These are phyloP conservation scores for Phoenix dactylifera DNA, from an alignment of 176 grass and related monocot species.

Conservation along the genomic window DNA sequence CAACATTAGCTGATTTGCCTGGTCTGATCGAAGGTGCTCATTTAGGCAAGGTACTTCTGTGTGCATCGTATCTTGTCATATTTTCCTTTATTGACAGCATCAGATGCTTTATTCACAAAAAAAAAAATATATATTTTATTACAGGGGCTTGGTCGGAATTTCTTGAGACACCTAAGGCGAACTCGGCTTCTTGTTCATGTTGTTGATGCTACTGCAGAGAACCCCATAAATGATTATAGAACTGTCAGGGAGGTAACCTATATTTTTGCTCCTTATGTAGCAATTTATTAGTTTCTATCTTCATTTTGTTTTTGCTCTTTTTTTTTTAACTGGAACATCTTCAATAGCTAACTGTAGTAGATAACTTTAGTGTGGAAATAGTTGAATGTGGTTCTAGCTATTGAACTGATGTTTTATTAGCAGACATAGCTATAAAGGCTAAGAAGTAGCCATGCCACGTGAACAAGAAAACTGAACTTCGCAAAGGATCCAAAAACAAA, in stretches of 20 bases:
- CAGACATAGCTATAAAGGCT: too few species aligned
- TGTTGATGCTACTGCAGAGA: conserved; percentile 73
- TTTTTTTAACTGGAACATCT: background rate
- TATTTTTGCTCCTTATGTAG: conserved; percentile 16
- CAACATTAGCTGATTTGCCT: conserved; percentile 92
- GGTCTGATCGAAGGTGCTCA: conserved; percentile 97
- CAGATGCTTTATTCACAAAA: background rate
- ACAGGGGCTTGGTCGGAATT: conserved; percentile 96
- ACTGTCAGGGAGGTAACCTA: conserved; percentile 83
- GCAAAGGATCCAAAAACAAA: too few species aligned
- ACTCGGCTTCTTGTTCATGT: conserved; percentile 88
- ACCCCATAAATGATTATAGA: conserved; percentile 81
- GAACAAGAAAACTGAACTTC: too few species aligned
- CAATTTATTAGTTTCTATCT: background rate
- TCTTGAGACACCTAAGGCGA: conserved; percentile 93
- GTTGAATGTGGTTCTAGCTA: too few species aligned
- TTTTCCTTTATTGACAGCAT: background rate
- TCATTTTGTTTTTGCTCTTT: conserved; percentile 6
- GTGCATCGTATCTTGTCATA: conserved; percentile 10
- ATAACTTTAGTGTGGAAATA: too few species aligned
- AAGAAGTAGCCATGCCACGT: too few species aligned
- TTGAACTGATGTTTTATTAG: too few species aligned
- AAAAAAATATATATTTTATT: conserved; percentile 12
- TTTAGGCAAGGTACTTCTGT: conserved; percentile 62
- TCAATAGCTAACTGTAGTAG: too few species aligned